Conservation (phyloP, 129 eudicot species). For the Flaveria ramosissima region DNA sequence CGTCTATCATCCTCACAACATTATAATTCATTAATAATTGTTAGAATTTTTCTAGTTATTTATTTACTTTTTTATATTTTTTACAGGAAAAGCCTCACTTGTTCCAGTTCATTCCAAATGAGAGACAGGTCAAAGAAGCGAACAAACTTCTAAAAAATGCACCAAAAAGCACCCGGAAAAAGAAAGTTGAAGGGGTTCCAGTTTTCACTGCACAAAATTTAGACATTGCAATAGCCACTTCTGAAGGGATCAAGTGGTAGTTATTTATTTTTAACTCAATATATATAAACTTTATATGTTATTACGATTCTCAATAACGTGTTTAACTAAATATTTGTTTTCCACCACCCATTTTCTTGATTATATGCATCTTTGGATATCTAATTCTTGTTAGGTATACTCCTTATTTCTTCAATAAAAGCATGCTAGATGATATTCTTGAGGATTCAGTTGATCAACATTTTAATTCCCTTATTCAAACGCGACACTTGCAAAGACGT, state of each 20-base stretch:
- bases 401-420: constrained; percentile 91
- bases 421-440: constrained; percentile 81
- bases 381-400: constrained; percentile 64
- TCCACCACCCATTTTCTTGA: background rate
- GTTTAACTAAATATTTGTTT: background rate
- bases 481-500: constrained; percentile 72
- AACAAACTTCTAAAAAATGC: constrained; percentile 69
- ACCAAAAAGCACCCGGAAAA: constrained; percentile 40
- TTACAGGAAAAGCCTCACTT: constrained; percentile 79
- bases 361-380: constrained; percentile 7
- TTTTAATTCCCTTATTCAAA: constrained; percentile 66
- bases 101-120: constrained; percentile 87
- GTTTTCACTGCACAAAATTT: constrained; percentile 89
- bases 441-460: constrained; percentile 94
- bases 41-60: background rate
- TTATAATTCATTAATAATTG: background rate
- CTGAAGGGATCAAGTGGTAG: constrained; percentile 88
- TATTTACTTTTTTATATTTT: too few relatives aligned
- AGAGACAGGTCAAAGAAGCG: constrained; percentile 90
- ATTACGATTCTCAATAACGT: background rate
- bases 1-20: background rate
- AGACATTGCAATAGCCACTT: constrained; percentile 85
- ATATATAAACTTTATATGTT: background rate
- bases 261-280: background rate
- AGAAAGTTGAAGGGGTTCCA: constrained; percentile 87